Evolutionary conservation across 2,329 filamentous ascomycete species (phyloP).

Genomic region (Teratosphaeria nubilosa): DNA sequence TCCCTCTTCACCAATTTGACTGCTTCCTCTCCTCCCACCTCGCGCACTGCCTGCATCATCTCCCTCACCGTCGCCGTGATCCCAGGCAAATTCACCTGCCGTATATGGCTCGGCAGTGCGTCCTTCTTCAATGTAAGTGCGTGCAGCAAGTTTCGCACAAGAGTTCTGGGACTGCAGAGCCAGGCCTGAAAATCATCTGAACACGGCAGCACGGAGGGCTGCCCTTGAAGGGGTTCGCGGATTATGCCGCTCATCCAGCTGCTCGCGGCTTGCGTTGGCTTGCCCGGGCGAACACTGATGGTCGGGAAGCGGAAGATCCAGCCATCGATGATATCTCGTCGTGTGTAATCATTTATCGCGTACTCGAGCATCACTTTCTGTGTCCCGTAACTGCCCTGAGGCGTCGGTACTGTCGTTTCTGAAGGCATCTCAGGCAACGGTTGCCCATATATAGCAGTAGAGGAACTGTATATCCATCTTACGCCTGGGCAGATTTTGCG

Average conservation of each 20-base stretch:
- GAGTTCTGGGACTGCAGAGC: constrained; percentile 46
- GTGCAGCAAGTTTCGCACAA: constrained; percentile 46
- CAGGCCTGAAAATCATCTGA: constrained; percentile 44
- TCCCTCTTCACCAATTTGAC: constrained; percentile 42
- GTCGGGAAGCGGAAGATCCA: constrained; percentile 39
- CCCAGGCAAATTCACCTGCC: constrained; percentile 46
- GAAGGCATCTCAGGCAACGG: constrained; percentile 30
- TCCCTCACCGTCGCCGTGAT: constrained; percentile 45
- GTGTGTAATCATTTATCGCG: constrained; percentile 42
- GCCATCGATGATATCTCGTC: constrained; percentile 39
- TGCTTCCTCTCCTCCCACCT: constrained; percentile 45
- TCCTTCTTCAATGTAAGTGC: constrained; percentile 41
- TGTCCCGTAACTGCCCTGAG: constrained; percentile 40
- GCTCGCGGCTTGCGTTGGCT: constrained; percentile 42
- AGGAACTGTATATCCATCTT: constrained; percentile 40
- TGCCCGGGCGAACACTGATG: constrained; percentile 42
- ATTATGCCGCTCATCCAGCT: constrained; percentile 45
- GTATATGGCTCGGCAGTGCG: constrained; percentile 38
- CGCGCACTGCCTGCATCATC: constrained; percentile 47
- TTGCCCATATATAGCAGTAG: constrained; percentile 42
- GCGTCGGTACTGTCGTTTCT: constrained; percentile 39
- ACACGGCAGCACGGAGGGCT: constrained; percentile 42
- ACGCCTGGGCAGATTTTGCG: constrained; percentile 36
- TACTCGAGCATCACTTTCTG: constrained; percentile 44
- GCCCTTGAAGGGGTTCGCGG: constrained; percentile 41